phyloP scores from a whole-genome alignment of 345 rosid species.

The Eucalyptus tenuipes region DNA sequence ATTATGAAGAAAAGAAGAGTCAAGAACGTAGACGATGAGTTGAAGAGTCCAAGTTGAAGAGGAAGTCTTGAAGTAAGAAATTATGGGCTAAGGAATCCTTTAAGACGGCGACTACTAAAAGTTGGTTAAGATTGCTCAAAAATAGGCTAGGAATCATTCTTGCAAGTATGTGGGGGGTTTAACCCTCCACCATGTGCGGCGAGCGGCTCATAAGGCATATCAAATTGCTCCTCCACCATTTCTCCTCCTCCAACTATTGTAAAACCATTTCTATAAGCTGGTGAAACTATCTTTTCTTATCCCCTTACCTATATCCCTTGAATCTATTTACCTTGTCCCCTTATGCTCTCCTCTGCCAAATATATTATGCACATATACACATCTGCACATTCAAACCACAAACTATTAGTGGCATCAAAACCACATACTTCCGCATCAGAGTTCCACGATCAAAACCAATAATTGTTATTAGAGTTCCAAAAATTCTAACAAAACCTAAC shows the following conservation, averaged over 20 bases:
- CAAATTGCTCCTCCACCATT: background rate
- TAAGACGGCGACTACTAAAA: fast-evolving
- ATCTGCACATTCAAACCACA: background rate
- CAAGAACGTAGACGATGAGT: background rate
- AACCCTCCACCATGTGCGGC: background rate
- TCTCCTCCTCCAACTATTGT: background rate
- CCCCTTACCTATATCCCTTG: background rate
- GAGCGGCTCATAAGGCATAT: background rate
- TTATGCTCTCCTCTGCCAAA: background rate
- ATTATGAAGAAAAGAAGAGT: background rate
- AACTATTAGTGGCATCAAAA: background rate
- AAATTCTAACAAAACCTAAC: background rate
- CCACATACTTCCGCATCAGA: background rate
- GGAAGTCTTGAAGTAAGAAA: background rate
- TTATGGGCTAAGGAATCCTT: background rate
- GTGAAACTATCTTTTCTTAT: background rate
- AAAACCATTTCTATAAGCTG: background rate
- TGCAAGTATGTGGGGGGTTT: background rate
- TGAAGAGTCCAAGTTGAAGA: background rate
- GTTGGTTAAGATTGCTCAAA: too few relatives aligned
- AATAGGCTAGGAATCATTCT: too few relatives aligned
- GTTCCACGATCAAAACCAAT: background rate
- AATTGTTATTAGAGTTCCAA: background rate
- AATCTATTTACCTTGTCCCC: background rate
- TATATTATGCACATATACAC: background rate